Percentiles rank a stretch among this genome's conserved stretches.
Conservation (phyloP, 352 stramenopile species). For the Pelagophyceae sp. region DNA sequence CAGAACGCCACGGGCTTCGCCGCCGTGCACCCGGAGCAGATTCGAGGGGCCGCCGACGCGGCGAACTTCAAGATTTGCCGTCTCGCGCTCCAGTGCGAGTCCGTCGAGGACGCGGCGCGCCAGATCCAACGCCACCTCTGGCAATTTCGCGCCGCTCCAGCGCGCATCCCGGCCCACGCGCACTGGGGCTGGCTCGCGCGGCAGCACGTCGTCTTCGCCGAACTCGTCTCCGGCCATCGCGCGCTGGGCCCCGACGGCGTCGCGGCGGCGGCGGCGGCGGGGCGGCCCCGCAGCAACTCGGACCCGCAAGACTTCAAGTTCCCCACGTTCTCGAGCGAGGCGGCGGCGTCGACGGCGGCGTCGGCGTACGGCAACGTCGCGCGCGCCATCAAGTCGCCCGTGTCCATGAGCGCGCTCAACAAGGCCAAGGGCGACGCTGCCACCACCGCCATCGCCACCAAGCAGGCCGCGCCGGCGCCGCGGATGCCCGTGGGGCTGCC, state of each 20-base stretch:
- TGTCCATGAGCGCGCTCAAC: no score
- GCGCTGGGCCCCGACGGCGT: not conserved
- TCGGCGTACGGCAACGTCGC: no score
- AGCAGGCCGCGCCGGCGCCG: not conserved
- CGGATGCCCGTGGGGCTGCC: no score
- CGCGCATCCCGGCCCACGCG: not conserved
- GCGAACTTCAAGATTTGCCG: not conserved
- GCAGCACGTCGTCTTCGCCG: conserved; percentile 8
- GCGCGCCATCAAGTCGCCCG: no score
- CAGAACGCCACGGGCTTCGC: not conserved
- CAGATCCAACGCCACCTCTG: not conserved
- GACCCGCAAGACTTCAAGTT: not conserved
- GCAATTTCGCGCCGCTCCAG: not conserved
- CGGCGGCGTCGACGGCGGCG: no score
- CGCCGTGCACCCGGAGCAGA: not conserved
- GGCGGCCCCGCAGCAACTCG: no score
- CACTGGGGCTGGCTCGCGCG: not conserved
- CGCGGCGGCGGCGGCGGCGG: no score
- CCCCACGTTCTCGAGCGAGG: not conserved
- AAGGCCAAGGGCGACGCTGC: no score
- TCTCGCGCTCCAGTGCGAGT: not conserved
- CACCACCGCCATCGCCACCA: not conserved
- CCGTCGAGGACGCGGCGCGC: not conserved
- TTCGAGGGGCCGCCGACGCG: not conserved
- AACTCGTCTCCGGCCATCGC: not conserved